Evolutionary conservation across 75 land plant genomes (phyloP).

Genomic region (Chamaecyparis obtusa): DNA sequence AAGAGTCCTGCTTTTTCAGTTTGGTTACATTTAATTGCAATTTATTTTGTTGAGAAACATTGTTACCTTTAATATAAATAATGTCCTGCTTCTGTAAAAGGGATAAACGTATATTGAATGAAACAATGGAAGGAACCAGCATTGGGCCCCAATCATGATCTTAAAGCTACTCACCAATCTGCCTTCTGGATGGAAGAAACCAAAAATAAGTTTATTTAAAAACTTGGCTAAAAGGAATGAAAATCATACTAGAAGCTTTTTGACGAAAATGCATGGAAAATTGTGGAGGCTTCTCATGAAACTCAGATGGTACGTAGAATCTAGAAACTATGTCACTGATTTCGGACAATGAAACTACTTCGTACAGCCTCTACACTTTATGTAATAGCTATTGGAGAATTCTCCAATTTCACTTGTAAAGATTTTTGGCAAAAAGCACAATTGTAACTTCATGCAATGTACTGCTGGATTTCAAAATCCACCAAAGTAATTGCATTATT

Average conservation of each 20-base stretch:
- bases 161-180: background rate
- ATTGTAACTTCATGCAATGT: background rate
- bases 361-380: background rate
- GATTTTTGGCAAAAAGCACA: background rate
- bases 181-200: background rate
- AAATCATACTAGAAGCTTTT: background rate
- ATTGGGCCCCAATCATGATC: background rate
- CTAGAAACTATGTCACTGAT: background rate
- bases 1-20: background rate
- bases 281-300: background rate
- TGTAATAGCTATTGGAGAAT: slow-evolving; percentile 3
- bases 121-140: background rate
- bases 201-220: background rate
- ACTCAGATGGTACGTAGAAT: background rate
- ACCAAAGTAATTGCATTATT: background rate
- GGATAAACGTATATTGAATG: background rate
- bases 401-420: background rate
- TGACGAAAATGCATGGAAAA: background rate
- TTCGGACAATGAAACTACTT: background rate
- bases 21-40: background rate
- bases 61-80: background rate
- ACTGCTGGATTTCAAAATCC: background rate
- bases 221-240: background rate
- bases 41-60: background rate
- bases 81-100: background rate